Conservation (phyloP, 495 filamentous ascomycete species). For the Hypoxylon rickii region DNA sequence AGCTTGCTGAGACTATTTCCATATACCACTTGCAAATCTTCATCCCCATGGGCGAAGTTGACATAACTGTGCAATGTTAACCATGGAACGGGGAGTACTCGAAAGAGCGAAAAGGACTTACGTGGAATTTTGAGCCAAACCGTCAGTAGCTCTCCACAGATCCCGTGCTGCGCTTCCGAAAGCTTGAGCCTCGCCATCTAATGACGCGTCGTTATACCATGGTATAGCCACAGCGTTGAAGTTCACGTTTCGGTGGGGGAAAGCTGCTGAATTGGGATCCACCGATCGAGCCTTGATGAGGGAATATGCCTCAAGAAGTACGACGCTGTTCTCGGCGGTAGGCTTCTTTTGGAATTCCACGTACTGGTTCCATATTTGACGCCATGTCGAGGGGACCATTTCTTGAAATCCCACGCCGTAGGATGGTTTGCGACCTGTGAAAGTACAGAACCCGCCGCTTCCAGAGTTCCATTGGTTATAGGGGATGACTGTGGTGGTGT, state of each 20-base stretch:
- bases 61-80: slow-evolving; percentile 41
- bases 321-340: slow-evolving; percentile 35
- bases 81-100: slow-evolving; percentile 13
- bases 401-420: slow-evolving; percentile 31
- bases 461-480: slow-evolving; percentile 39
- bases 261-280: slow-evolving; percentile 37
- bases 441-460: slow-evolving; percentile 36
- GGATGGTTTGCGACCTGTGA: slow-evolving; percentile 40
- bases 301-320: slow-evolving; percentile 51
- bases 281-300: slow-evolving; percentile 36
- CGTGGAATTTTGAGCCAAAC: slow-evolving; percentile 22
- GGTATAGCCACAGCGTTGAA: slow-evolving; percentile 37
- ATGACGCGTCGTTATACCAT: slow-evolving; percentile 34
- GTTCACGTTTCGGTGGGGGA: slow-evolving; percentile 41
- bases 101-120: slow-evolving; percentile 12
- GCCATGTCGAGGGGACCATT: slow-evolving; percentile 30
- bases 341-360: slow-evolving; percentile 32
- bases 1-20: slow-evolving; percentile 39
- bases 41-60: slow-evolving; percentile 50
- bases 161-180: slow-evolving; percentile 32
- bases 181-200: slow-evolving; percentile 31
- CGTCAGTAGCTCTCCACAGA: slow-evolving; percentile 9
- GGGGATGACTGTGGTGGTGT: slow-evolving; percentile 29
- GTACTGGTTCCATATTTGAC: slow-evolving; percentile 34
- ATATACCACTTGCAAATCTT: slow-evolving; percentile 39